Percentiles rank a stretch among this genome's conserved stretches.
Evolutionary conservation across 2,329 filamentous ascomycete genomes (phyloP).

Genomic region (Xylariaceae sp.): DNA sequence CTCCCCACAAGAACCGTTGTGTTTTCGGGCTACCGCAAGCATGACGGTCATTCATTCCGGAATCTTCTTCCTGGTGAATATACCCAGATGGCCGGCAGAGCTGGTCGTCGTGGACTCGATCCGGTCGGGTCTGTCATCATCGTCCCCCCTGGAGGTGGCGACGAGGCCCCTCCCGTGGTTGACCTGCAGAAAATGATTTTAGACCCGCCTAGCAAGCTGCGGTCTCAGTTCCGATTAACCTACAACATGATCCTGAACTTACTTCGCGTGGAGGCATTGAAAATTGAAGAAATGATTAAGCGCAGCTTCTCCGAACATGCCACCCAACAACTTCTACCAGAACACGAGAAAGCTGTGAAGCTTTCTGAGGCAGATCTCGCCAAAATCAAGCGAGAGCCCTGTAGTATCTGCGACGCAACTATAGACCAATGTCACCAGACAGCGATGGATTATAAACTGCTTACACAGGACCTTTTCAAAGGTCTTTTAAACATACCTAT

Average conservation of each 20-base stretch:
- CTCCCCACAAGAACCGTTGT: conserved; percentile 93
- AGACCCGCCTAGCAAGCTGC: conserved; percentile 88
- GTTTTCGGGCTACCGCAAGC: conserved; percentile 94
- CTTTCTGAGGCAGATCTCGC: conserved; percentile 85
- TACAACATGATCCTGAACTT: conserved; percentile 99
- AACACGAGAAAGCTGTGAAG: conserved; percentile 93
- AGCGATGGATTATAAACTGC: conserved; percentile 68
- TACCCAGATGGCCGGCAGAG: conserved; percentile 96
- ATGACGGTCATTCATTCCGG: conserved; percentile 86
- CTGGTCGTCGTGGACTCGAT: conserved; percentile 87
- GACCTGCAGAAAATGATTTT: conserved; percentile 91
- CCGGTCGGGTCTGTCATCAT: conserved; percentile 92
- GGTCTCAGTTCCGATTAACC: conserved; percentile 92
- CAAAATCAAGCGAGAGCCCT: conserved; percentile 82
- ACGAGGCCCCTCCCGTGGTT: conserved; percentile 80
- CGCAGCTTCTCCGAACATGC: conserved; percentile 98
- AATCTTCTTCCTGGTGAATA: conserved; percentile 93
- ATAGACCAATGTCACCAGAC: conserved; percentile 78
- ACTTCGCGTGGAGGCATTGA: conserved; percentile 87
- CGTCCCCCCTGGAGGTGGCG: conserved; percentile 69
- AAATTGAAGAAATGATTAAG: conserved; percentile 99
- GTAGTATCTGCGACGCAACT: conserved; percentile 72
- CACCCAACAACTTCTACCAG: conserved; percentile 86
- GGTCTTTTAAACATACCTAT: conserved; percentile 73
- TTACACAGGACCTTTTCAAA: conserved; percentile 77